Evolutionary conservation across 2,329 filamentous ascomycete genomes (phyloP), one percentile per base, ranked within the genome.

Genomic region (Geosmithia flava): DNA sequence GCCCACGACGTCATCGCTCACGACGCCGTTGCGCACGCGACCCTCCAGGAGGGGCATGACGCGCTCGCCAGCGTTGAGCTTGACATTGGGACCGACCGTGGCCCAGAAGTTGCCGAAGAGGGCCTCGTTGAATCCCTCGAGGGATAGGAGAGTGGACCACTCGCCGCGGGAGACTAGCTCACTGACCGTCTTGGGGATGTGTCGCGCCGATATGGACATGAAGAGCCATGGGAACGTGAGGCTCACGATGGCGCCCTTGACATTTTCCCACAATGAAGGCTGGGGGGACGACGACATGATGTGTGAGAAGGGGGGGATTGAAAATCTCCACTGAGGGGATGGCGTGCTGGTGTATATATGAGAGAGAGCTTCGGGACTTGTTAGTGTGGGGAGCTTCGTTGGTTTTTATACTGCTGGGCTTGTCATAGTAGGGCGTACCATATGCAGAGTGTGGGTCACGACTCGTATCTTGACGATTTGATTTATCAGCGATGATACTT

Each of bases 51-150:
- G 63, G 0, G 80, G 75, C 10, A 74, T 58, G 2, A 83, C 74
- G 27, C 61, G 61, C 0, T 55, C 55, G 37, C 64, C 66, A 17
- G 63, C 69, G 41, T 52, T 56, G n/a, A 61, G 52, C 49, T 73
- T 71, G 3, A 77, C 66, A 3, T 60, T 51, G 0, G 80, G 77
- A 0, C 78, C 78, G 43, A 70, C 68, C 48, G 58, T 66, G 33
- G 62, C 61, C 81, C 81, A 85, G 63, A 85, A 83, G 41, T 63
- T 62, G 47, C 70, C 70, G 62, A 85, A 85, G 75, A 80, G 82
- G 52, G 63, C 68, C 2, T 67, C 61, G 41, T 62, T 66, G 48
- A 80, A 64, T 20, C 57, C 58, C 2, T 62, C 57, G 1, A 62
- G 66, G 17, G 67, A 70, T 43, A 73, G 46, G 17, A 78, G 62